Conservation (phyloP, 176 grass and related monocot genomes). For the Carex scoparia region DNA sequence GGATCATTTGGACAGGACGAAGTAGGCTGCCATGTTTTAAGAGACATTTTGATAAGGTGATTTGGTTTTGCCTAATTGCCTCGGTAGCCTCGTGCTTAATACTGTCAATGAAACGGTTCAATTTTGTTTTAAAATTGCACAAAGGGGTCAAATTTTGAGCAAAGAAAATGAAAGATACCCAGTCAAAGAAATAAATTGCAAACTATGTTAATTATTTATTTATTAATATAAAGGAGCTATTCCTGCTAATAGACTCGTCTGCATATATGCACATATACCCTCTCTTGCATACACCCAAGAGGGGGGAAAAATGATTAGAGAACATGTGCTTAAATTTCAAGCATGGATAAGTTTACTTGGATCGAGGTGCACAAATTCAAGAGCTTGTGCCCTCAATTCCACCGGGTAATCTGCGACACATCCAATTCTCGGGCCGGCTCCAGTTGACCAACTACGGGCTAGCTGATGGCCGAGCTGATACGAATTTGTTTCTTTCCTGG, state of each 20-base stretch:
- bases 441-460: conserved; percentile 41
- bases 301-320: neutral
- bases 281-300: neutral
- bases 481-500: conserved; percentile 46
- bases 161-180: neutral
- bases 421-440: conserved; percentile 62
- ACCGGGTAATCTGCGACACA: conserved; percentile 66
- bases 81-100: neutral
- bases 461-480: conserved; percentile 69
- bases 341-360: conserved; percentile 4
- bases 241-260: neutral
- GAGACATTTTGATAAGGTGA: neutral
- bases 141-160: neutral
- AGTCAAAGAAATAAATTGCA: neutral
- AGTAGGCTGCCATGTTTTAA: too few relatives aligned
- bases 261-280: neutral
- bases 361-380: conserved; percentile 51
- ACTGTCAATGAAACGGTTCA: neutral
- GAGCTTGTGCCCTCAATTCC: conserved; percentile 48
- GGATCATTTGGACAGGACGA: too few relatives aligned
- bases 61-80: neutral
- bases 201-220: neutral
- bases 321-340: conserved; percentile 9
- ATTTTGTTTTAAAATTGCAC: neutral
- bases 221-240: neutral